Evolutionary conservation across 2,329 filamentous ascomycete species (phyloP), one percentile per base, ranked within the genome.

Genomic region (Cordyceps pruinosa): DNA sequence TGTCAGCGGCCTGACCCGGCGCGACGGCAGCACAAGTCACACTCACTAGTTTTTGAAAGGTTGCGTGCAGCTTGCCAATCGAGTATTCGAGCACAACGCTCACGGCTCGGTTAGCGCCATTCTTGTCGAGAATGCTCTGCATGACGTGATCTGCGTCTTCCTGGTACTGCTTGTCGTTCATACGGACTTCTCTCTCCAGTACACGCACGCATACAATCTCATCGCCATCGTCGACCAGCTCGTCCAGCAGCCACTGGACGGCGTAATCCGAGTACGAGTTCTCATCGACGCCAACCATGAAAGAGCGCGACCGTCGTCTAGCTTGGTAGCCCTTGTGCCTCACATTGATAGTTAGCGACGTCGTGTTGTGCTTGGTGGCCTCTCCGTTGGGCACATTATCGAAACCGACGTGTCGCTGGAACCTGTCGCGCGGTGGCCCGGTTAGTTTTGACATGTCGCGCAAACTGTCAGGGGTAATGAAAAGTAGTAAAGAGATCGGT

Each of bases 241-340:
- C 90, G 65, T 95, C 90, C 39, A 97, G 83, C 51, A 96, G 79
- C 91, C 91, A 97, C 71, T 95, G 89, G 19, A 97, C 77, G 17
- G 92, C 92, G 72, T 93, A 94, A 61, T 96, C 89, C 7, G 90
- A 96, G 71, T 96, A 96, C 58, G 90, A 83, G 65, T 96, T 91
- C 66, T 93, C 89, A 71, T 96, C 92, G 19, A 92, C 88, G 21
- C 92, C 92, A 61, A 92, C 93, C 68, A 97, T 85, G 66, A 96
- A 96, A 9, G 90, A 95, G 54, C 92, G 85, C 55, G 89, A 94
- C 59, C 89, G 82, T 60, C 90, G 86, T 42, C 85, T 86, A 61
- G 86, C 86, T 64, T 89, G 85, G 72, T 94, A 96, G 62, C 92
- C 90, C 63, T 87, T 87, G 71, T 97, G 92, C 67, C 90, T 89